Evolutionary conservation across 148 eudicot species (phyloP), one percentile per base, ranked within the genome.

Genomic region (Camellia sinensis): DNA sequence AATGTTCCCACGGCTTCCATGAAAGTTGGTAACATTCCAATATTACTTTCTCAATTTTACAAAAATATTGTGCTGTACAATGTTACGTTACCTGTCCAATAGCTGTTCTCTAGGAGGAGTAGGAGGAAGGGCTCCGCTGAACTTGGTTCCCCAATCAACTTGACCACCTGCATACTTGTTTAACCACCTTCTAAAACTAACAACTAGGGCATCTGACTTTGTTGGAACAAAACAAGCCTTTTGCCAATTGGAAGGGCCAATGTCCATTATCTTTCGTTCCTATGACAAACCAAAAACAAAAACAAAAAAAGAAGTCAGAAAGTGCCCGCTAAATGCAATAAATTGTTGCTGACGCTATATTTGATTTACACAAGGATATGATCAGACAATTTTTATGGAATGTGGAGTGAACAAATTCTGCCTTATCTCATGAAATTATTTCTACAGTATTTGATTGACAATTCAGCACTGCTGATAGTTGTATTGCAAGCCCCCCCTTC

Each of bases 211-310:
- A 85, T 94, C 97, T 46, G 97, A 82, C 77, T 92, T 94, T 63
- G 98, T 92, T 48, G 98, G 98, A 73, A 91, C 87, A 76, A 82
- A 94, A 83, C 97, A 90, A 66, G 92, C 83, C 82, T 90, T 94
- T 59, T 90, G 94, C 98, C 98, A 92, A 78, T 93, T 91, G 61
- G 83, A 84, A 63, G 88, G 83, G n/a, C 95, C 97, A 4, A 73
- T 71, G 45, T 92, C 92, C 89, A 61, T 83, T 43, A 94, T 73
- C 77, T 94, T 94, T 41, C 82, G 90, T 81, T 94, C 97, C 97
- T 94, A 29, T 29, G 37, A 29, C 1, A 29, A 29, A 29, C 37
- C 37, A 29, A 29, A 29, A 29, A 29, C 37, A 79, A 14, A n/a
- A 78, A 37, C 65, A 53, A 71, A 77, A 3, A 15, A 3, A 21